Percentiles rank a stretch among this genome's conserved stretches.
Conservation (phyloP, 2,329 filamentous ascomycete genomes). For the Trichoderma oligosporum region DNA sequence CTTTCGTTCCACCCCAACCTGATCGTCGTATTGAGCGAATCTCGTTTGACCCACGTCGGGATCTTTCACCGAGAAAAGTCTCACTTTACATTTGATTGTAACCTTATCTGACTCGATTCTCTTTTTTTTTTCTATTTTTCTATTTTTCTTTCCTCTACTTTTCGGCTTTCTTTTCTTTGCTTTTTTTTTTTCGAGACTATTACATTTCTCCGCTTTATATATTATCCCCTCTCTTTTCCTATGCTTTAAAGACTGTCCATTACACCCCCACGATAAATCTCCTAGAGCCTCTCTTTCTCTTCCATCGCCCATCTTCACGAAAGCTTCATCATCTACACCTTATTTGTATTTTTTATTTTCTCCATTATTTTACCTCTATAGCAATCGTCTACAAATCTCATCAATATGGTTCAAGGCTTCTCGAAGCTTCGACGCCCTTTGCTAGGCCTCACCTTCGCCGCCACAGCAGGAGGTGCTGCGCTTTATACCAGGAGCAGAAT, state of each 20-base stretch:
- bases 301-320: neutral
- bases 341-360: no score
- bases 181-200: neutral
- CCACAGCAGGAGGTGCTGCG: constrained; percentile 31
- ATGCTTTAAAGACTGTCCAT: neutral
- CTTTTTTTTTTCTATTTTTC: neutral
- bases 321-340: neutral
- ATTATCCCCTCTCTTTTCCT: neutral
- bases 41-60: constrained; percentile 17
- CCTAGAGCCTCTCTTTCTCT: neutral
- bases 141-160: constrained; percentile 10
- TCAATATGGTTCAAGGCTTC: constrained; percentile 36
- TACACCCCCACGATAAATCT: constrained; percentile 1
- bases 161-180: neutral
- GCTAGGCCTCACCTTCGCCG: constrained; percentile 31
- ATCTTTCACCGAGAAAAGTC: constrained; percentile 15
- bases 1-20: constrained; percentile 10
- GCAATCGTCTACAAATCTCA: neutral
- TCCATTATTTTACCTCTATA: no score
- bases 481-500: constrained; percentile 31
- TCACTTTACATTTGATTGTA: constrained; percentile 8
- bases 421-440: constrained; percentile 35
- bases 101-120: constrained; percentile 17
- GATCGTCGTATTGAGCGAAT: constrained; percentile 11
- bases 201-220: neutral